Conservation (phyloP, 2,329 filamentous ascomycete species). For the Fusarium sp. region DNA sequence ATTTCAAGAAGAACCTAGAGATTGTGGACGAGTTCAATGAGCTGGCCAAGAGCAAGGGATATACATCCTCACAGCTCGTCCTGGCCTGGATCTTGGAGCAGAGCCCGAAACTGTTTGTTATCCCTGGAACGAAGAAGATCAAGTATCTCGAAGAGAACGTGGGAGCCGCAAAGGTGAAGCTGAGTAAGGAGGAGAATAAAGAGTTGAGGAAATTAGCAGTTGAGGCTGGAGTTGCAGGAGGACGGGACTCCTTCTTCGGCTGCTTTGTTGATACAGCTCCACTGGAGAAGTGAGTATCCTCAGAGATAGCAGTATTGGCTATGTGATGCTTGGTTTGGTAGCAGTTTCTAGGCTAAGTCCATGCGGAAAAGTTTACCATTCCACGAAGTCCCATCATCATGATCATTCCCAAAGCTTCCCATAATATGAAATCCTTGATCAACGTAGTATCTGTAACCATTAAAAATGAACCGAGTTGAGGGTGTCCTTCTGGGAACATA, state of each 20-base stretch:
- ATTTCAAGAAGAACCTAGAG: conserved; percentile 61
- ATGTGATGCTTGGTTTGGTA: neutral
- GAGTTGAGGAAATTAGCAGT: conserved; percentile 48
- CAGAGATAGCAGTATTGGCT: no score
- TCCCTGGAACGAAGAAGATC: conserved; percentile 62
- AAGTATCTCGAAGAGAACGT: conserved; percentile 62
- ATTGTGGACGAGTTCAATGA: conserved; percentile 58
- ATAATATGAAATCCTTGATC: conserved; percentile 30
- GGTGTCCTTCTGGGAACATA: conserved; percentile 6
- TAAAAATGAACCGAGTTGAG: conserved; percentile 1
- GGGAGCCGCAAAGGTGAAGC: conserved; percentile 47
- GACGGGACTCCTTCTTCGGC: conserved; percentile 39
- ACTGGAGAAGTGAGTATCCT: conserved; percentile 10
- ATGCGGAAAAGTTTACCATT: conserved; percentile 36
- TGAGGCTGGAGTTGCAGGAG: conserved; percentile 46
- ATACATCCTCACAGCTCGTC: conserved; percentile 67
- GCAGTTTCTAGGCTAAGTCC: conserved; percentile 22
- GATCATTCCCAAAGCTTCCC: conserved; percentile 16
- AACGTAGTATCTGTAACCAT: conserved; percentile 38
- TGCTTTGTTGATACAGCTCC: conserved; percentile 35
- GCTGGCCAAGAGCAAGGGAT: conserved; percentile 60
- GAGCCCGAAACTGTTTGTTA: conserved; percentile 70
- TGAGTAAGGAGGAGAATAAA: conserved; percentile 51
- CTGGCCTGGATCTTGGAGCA: conserved; percentile 73
- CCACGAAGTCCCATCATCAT: conserved; percentile 13